Evolutionary conservation across 2,329 filamentous ascomycete species (phyloP).

Genomic region (Fusarium paranaense): DNA sequence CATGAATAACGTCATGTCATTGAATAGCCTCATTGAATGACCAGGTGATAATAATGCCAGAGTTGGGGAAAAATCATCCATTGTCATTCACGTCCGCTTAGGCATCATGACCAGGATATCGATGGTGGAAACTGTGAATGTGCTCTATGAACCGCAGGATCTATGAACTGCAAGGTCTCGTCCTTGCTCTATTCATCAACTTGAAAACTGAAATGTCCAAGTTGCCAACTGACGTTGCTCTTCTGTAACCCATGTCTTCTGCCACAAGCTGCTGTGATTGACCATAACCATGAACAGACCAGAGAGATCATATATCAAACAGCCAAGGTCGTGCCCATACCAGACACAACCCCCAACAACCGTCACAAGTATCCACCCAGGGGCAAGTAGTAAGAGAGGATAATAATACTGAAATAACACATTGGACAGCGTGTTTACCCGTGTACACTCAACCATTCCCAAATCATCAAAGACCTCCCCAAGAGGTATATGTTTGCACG

Average conservation of each 20-base stretch:
- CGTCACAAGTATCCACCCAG: background rate
- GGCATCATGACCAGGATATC: background rate
- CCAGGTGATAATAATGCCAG: background rate
- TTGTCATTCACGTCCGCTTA: background rate
- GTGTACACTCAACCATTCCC: conserved; percentile 10
- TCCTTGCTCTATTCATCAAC: background rate
- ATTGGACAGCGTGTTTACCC: conserved; percentile 21
- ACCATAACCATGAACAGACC: background rate
- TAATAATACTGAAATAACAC: background rate
- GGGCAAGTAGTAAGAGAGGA: background rate
- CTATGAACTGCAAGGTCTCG: background rate
- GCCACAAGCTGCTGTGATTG: background rate
- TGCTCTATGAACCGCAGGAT: background rate
- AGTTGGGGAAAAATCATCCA: background rate
- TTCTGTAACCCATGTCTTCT: background rate
- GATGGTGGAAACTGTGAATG: background rate
- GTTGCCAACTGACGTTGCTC: background rate
- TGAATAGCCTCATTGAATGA: background rate
- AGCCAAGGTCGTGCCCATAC: background rate
- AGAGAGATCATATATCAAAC: background rate
- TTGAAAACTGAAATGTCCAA: background rate
- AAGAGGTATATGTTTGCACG: conserved; percentile 25
- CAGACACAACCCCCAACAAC: background rate
- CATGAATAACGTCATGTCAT: background rate
- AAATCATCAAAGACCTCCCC: conserved; percentile 19